phyloP scores from a whole-genome alignment of 768 basidiomycete genomes.

The Mycena metata region DNA sequence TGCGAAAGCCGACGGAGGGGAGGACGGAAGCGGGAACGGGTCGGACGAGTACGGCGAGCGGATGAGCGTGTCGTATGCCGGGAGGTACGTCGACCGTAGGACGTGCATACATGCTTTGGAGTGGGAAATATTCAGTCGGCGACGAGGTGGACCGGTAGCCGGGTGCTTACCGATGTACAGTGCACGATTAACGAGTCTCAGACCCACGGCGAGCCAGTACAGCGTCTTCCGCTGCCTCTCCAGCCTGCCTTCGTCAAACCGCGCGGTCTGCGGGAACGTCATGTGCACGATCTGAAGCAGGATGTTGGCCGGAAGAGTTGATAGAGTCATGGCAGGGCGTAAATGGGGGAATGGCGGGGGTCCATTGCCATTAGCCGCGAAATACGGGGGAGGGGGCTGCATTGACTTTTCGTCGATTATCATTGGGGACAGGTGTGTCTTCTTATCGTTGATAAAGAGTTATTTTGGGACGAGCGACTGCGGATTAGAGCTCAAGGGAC shows the following conservation, averaged over 20 bases:
- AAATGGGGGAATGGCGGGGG: slow-evolving; percentile 43
- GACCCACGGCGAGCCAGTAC: slow-evolving; percentile 75
- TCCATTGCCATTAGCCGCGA: slow-evolving; percentile 29
- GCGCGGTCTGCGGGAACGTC: slow-evolving; percentile 65
- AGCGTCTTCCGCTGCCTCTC: slow-evolving; percentile 75
- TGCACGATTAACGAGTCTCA: slow-evolving; percentile 75
- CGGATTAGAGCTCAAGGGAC: slow-evolving; percentile 20
- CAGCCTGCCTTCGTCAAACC: slow-evolving; percentile 54
- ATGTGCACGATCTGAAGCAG: slow-evolving; percentile 78
- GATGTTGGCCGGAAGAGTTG: slow-evolving; percentile 69
- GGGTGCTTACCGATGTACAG: slow-evolving; percentile 72
- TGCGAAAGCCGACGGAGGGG: slow-evolving; percentile 42
- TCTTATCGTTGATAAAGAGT: slow-evolving; percentile 30
- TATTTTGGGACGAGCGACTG: slow-evolving; percentile 27
- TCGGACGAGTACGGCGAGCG: slow-evolving; percentile 81
- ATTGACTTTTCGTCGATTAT: slow-evolving; percentile 38
- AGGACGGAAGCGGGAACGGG: slow-evolving; percentile 72
- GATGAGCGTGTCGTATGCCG: slow-evolving; percentile 72
- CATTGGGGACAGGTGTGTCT: slow-evolving; percentile 25
- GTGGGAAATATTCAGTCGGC: slow-evolving; percentile 10
- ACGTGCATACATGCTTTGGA: slow-evolving; percentile 82
- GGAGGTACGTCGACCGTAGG: slow-evolving; percentile 80
- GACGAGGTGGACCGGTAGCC: neutral
- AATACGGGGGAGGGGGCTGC: slow-evolving; percentile 36
- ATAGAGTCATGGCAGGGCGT: slow-evolving; percentile 38